Conservation (phyloP, 1,284 basidiomycete species). For the Veloporphyrellus conicus region DNA sequence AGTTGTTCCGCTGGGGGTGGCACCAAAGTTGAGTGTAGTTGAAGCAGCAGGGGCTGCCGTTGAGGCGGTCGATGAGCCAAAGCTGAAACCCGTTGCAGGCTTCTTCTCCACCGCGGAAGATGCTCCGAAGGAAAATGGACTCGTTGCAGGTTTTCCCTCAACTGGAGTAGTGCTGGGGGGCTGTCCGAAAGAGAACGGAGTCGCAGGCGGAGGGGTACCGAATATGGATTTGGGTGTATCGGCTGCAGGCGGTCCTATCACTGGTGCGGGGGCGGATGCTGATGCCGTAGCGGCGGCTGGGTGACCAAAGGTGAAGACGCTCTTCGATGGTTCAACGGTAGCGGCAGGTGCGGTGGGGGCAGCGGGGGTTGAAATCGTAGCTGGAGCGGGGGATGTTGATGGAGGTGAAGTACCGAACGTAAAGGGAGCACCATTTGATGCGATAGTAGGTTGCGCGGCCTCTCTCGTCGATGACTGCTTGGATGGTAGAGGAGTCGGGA, state of each 20-base stretch:
- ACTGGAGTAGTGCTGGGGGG: slow-evolving; percentile 16
- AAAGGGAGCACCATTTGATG: slow-evolving; percentile 12
- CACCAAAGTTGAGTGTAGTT: slow-evolving; percentile 33
- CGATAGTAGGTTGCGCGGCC: slow-evolving; percentile 4
- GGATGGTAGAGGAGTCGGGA: slow-evolving; percentile 2
- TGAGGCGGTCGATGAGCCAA: slow-evolving; percentile 27
- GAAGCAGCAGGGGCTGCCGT: slow-evolving; percentile 23
- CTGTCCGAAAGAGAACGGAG: slow-evolving; percentile 31
- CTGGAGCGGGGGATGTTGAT: neutral
- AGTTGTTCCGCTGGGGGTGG: slow-evolving; percentile 24
- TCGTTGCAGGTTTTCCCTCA: slow-evolving; percentile 23
- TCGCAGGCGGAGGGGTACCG: slow-evolving; percentile 17
- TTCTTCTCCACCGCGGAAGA: slow-evolving; percentile 27
- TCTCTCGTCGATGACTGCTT: slow-evolving; percentile 11
- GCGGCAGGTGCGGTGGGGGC: neutral
- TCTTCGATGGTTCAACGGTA: slow-evolving; percentile 24
- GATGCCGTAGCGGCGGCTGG: slow-evolving; percentile 10
- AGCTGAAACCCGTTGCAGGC: slow-evolving; percentile 27
- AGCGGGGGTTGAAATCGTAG: slow-evolving; percentile 2
- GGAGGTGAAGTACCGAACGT: slow-evolving; percentile 18
- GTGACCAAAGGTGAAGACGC: slow-evolving; percentile 25
- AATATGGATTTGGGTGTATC: slow-evolving; percentile 29
- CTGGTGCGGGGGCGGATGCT: slow-evolving; percentile 8
- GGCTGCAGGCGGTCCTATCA: neutral
- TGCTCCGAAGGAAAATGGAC: slow-evolving; percentile 30